phyloP scores from a whole-genome alignment of 2,329 filamentous ascomycete species.

The Arachnomyces sp. region DNA sequence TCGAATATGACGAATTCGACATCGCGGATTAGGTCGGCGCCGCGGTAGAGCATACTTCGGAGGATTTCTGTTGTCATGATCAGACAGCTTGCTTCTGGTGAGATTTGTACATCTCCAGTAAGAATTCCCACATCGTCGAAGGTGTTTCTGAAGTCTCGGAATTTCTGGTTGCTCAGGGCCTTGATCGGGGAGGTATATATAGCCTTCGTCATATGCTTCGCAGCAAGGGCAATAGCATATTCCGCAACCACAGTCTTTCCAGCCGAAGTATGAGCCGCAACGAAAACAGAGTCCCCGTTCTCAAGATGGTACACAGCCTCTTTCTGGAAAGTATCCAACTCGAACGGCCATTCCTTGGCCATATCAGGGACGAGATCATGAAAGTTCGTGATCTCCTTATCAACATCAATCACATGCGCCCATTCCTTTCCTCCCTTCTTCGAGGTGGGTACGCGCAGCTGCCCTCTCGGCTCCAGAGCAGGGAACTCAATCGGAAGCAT shows the following conservation, averaged over 20 bases:
- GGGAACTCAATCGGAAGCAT: conserved; percentile 89
- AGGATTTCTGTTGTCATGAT: conserved; percentile 99
- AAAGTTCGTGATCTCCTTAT: conserved; percentile 89
- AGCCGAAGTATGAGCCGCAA: conserved; percentile 93
- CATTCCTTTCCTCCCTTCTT: conserved; percentile 77
- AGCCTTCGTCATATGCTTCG: conserved; percentile 99
- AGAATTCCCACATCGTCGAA: conserved; percentile 97
- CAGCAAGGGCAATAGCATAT: conserved; percentile 90
- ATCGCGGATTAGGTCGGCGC: conserved; percentile 89
- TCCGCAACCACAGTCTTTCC: conserved; percentile 98
- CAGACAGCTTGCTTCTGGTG: conserved; percentile 91
- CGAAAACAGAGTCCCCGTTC: conserved; percentile 93
- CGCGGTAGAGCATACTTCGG: conserved; percentile 94
- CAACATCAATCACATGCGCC: conserved; percentile 97
- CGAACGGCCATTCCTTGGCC: conserved; percentile 93
- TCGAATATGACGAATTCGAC: conserved; percentile 99
- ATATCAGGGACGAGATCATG: conserved; percentile 88
- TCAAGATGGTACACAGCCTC: conserved; percentile 97
- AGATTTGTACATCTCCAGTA: conserved; percentile 96
- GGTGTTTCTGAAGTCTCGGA: conserved; percentile 79
- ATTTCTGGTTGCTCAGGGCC: conserved; percentile 96
- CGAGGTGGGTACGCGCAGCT: conserved; percentile 60
- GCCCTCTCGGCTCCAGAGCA: conserved; percentile 74
- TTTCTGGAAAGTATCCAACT: conserved; percentile 96
- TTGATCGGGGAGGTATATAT: conserved; percentile 99